These are phyloP conservation scores for Cucurbita maxima DNA, from an alignment of 306 rosid genomes.

Conservation along the genomic window DNA sequence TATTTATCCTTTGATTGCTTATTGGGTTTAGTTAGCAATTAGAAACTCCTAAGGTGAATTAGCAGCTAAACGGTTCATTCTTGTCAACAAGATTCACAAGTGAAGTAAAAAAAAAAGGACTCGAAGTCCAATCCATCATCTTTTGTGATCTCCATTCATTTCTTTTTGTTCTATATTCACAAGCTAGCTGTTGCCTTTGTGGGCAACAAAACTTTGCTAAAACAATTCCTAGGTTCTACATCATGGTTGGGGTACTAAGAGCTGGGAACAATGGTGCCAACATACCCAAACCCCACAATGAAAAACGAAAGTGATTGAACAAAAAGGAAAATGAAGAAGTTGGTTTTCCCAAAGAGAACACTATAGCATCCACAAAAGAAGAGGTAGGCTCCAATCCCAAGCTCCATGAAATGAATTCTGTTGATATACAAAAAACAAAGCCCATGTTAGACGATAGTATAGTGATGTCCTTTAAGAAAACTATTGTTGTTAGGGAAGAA, in stretches of 20 bases:
- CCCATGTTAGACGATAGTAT: background rate
- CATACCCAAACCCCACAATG: constrained; percentile 60
- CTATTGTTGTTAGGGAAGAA: background rate
- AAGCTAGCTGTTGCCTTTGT: background rate
- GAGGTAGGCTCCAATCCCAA: constrained; percentile 55
- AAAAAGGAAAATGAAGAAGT: constrained; percentile 52
- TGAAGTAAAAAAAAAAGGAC: background rate
- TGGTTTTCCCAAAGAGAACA: constrained; percentile 42
- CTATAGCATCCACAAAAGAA: constrained; percentile 56
- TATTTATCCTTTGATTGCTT: background rate
- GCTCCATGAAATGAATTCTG: constrained; percentile 60
- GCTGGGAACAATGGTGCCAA: constrained; percentile 65
- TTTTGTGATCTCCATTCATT: background rate
- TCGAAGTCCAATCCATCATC: background rate
- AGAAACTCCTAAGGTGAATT: background rate
- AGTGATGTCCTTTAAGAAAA: background rate
- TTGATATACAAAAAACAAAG: constrained; percentile 7
- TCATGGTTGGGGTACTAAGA: constrained; percentile 13
- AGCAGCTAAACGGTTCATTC: background rate
- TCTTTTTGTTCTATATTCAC: background rate
- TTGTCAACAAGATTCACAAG: background rate
- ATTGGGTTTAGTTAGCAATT: background rate
- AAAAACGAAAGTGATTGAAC: constrained; percentile 60
- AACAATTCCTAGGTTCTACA: background rate
- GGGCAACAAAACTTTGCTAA: background rate